These are phyloP conservation scores for Blastobotrys aristatus DNA, from an alignment of 1,139 yeast species.

Conservation along the genomic window DNA sequence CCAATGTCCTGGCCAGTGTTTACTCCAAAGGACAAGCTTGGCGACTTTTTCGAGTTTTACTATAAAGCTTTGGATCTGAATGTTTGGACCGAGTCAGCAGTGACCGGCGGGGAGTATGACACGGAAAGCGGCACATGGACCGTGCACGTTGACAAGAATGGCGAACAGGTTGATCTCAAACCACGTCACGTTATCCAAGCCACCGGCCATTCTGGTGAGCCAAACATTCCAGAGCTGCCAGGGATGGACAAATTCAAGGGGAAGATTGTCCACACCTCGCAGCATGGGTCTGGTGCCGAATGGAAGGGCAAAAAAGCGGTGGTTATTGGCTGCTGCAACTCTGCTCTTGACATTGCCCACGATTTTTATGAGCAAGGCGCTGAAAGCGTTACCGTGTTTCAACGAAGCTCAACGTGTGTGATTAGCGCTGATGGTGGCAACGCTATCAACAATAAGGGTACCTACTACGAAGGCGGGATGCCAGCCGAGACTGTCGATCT, in stretches of 20 bases:
- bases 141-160: slow-evolving; percentile 28
- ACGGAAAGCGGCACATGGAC: slow-evolving; percentile 34
- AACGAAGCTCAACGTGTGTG: slow-evolving; percentile 42
- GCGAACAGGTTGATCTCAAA: slow-evolving; percentile 9
- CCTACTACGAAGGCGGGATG: slow-evolving; percentile 16
- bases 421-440: slow-evolving; percentile 30
- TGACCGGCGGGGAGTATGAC: slow-evolving; percentile 29
- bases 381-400: slow-evolving; percentile 39
- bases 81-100: slow-evolving; percentile 37
- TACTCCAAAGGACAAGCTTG: slow-evolving; percentile 43
- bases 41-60: slow-evolving; percentile 41
- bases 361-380: slow-evolving; percentile 43
- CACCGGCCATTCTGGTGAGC: slow-evolving; percentile 43
- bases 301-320: slow-evolving; percentile 40
- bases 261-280: slow-evolving; percentile 39
- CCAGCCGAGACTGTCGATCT: slow-evolving; percentile 19
- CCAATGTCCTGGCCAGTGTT: slow-evolving; percentile 42
- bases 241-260: slow-evolving; percentile 40
- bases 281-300: slow-evolving; percentile 21
- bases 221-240: slow-evolving; percentile 34
- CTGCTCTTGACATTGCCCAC: slow-evolving; percentile 44
- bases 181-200: slow-evolving; percentile 40
- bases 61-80: slow-evolving; percentile 40
- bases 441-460: slow-evolving; percentile 38
- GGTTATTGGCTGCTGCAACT: slow-evolving; percentile 43